Base-by-base conservation (phyloP, 164 flowering plant species). In the Tetrastigma voinierianum region DNA sequence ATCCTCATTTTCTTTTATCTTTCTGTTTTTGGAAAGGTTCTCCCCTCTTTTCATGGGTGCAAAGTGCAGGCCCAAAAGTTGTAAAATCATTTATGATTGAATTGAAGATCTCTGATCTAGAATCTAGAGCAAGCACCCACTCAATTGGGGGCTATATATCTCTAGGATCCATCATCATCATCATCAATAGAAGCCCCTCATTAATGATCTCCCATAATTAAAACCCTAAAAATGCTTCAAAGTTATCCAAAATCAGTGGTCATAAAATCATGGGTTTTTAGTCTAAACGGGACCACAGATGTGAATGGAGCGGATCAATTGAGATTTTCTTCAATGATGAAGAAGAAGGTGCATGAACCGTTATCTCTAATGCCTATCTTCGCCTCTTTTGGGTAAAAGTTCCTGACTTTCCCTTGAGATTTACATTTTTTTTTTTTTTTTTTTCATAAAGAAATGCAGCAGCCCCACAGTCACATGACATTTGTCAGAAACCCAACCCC, bases 381-480 rank as follows among this genome's bases (percentile, higher is more conserved):
- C n/a, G n/a, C n/a, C n/a, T n/a, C 47, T 49, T 46, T 51, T 49
- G 44, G 8, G 62, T 17, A 13, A 18, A 59, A 59, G 20, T 10
- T 59, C 25, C 8, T 21, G 18, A 57, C 67, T 62, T 63, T 69
- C 55, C 67, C 55, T 23, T 62, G n/a, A 54, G 46, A 46, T 52
- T 55, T 43, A 9, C 47, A 32, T 32, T 4, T 20, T 44, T 54
- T 25, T 67, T 57, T 40, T 24, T 44, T 1, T 51, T 44, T 59
- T 56, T 47, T 49, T 62, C 46, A 20, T 15, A 49, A 44, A 9
- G 57, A 47, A 21, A 20, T 46, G 18, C 23, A 13, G 56, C 46
- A 59, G 56, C 69, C 82, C 77, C 74, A 70, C 73, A 59, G 15
- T 61, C 82, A 79, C 82, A 76, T 79, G 77, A 72, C 32, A 70